Percentiles rank a stretch among this genome's conserved stretches.
Conservation (phyloP, 805 yeast genomes). For the Saccharomycopsis synnaedendra region DNA sequence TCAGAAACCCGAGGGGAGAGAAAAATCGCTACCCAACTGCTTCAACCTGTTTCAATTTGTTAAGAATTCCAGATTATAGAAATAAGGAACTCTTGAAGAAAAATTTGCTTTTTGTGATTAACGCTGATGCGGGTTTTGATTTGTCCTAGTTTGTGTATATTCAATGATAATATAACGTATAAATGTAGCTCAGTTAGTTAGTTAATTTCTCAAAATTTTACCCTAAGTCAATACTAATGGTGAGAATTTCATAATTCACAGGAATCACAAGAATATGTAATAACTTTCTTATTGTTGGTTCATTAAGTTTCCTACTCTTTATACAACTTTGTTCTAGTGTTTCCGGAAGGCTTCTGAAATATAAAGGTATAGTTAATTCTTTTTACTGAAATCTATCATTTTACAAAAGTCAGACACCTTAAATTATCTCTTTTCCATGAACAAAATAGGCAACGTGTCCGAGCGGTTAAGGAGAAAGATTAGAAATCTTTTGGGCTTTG, state of each 20-base stretch:
- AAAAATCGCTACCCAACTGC: slow-evolving; percentile 71
- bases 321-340: too few species aligned
- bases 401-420: too few species aligned
- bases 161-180: background rate
- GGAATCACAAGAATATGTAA: too few species aligned
- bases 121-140: slow-evolving; percentile 81
- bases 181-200: too few species aligned
- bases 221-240: too few species aligned
- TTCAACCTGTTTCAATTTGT: slow-evolving; percentile 82
- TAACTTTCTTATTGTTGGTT: too few species aligned
- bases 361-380: too few species aligned
- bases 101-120: slow-evolving; percentile 69
- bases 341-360: too few species aligned
- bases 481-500: slow-evolving; percentile 40
- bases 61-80: slow-evolving; percentile 76
- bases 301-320: too few species aligned
- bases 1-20: slow-evolving; percentile 52
- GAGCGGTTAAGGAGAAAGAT: slow-evolving; percentile 18
- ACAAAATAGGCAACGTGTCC: slow-evolving; percentile 15
- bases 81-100: slow-evolving; percentile 42
- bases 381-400: too few species aligned
- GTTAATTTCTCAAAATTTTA: too few species aligned
- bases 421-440: too few species aligned
- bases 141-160: slow-evolving; percentile 32
- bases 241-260: slow-evolving; percentile 8